Evolutionary conservation across 2,329 filamentous ascomycete genomes (phyloP).

Genomic region (Fusarium subtropicale): DNA sequence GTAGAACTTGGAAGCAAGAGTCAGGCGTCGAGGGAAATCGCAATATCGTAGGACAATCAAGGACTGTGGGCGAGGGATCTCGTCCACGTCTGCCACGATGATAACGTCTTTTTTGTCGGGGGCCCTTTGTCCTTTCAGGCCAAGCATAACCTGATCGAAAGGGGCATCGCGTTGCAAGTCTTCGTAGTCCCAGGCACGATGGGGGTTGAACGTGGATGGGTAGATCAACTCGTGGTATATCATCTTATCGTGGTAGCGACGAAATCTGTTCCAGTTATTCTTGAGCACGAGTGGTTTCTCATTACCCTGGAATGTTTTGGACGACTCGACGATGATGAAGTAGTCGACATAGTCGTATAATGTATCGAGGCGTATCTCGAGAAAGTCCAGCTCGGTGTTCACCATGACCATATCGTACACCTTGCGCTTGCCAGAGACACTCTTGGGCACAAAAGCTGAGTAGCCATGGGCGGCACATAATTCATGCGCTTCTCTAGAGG

Average conservation of each 20-base stretch:
- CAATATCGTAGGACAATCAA: slow-evolving; percentile 63
- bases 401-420: slow-evolving; percentile 68
- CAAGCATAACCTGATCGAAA: slow-evolving; percentile 66
- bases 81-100: slow-evolving; percentile 70
- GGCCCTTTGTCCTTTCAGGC: slow-evolving; percentile 54
- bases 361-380: slow-evolving; percentile 71
- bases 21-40: slow-evolving; percentile 63
- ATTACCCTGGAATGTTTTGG: slow-evolving; percentile 66
- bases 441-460: slow-evolving; percentile 41
- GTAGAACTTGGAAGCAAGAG: slow-evolving; percentile 64
- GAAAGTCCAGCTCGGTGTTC: slow-evolving; percentile 72
- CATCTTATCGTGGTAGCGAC: slow-evolving; percentile 67
- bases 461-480: slow-evolving; percentile 50
- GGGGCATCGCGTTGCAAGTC: slow-evolving; percentile 66
- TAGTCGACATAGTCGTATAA: slow-evolving; percentile 70
- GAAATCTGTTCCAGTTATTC: slow-evolving; percentile 64
- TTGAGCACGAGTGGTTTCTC: slow-evolving; percentile 66
- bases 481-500: no score
- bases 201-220: slow-evolving; percentile 54
- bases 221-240: slow-evolving; percentile 67
- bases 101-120: slow-evolving; percentile 64
- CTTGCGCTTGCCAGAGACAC: slow-evolving; percentile 43
- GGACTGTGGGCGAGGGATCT: slow-evolving; percentile 65
- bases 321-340: slow-evolving; percentile 71
- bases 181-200: slow-evolving; percentile 61